phyloP scores from a whole-genome alignment of 495 filamentous ascomycete species.

The Opeltia flavorubescens region DNA sequence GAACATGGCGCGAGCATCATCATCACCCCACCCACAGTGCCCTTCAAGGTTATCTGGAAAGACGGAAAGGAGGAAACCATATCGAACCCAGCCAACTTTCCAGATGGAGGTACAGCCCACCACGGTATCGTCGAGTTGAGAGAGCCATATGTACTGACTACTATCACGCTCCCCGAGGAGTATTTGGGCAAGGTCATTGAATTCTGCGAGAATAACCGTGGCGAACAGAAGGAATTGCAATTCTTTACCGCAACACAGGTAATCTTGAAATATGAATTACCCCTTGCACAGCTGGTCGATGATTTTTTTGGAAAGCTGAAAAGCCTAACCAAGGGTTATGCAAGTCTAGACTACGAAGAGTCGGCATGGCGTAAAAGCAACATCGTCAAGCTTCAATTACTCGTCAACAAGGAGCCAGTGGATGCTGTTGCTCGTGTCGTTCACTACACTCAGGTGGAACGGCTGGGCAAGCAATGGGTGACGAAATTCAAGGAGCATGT shows the following conservation, averaged over 20 bases:
- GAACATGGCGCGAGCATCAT: slow-evolving; percentile 93
- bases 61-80: slow-evolving; percentile 62
- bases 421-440: slow-evolving; percentile 89
- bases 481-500: slow-evolving; percentile 96
- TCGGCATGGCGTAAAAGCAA: slow-evolving; percentile 69
- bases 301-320: slow-evolving; percentile 98
- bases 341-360: slow-evolving; percentile 89
- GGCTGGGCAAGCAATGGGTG: slow-evolving; percentile 75
- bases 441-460: slow-evolving; percentile 61
- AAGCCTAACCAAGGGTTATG: slow-evolving; percentile 69
- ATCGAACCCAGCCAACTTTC: slow-evolving; percentile 75
- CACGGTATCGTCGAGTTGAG: slow-evolving; percentile 49
- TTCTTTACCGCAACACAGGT: slow-evolving; percentile 94
- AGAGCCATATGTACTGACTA: slow-evolving; percentile 77
- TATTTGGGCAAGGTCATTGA: slow-evolving; percentile 91
- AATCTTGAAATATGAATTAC: slow-evolving; percentile 85
- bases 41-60: slow-evolving; percentile 68
- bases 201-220: slow-evolving; percentile 81
- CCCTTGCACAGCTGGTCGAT: slow-evolving; percentile 77
- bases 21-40: slow-evolving; percentile 90
- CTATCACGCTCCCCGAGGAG: slow-evolving; percentile 84
- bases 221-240: slow-evolving; percentile 67
- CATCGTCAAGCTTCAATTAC: slow-evolving; percentile 78
- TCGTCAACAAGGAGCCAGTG: slow-evolving; percentile 86
- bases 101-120: slow-evolving; percentile 51